A percentile compares a stretch with the other conserved stretches of the same genome.
Evolutionary conservation across 176 grass and related monocot species (phyloP).

Genomic region (Rhynchospora pubera): DNA sequence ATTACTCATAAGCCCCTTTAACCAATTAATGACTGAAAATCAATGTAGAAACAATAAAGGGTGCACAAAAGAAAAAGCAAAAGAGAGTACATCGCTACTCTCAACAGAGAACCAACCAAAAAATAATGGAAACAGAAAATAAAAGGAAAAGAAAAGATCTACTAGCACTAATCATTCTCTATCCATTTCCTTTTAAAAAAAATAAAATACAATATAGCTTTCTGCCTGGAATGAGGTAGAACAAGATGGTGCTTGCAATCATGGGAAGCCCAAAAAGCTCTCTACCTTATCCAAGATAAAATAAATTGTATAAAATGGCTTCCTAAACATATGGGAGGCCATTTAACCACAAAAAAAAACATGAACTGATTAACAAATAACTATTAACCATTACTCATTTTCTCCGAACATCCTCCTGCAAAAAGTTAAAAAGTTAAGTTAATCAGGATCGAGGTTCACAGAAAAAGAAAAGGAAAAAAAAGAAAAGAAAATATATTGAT

Average conservation of each 20-base stretch:
- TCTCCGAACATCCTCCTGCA: conserved; percentile 19
- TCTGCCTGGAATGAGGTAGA: neutral
- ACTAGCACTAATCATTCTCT: neutral
- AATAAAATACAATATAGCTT: neutral
- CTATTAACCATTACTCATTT: neutral
- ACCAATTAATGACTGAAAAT: neutral
- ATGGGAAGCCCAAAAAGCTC: neutral
- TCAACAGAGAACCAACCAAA: neutral
- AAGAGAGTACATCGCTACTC: neutral
- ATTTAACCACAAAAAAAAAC: neutral
- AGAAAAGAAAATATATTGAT: neutral
- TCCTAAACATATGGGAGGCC: neutral
- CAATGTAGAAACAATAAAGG: neutral
- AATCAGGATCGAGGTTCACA: neutral
- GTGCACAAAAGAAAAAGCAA: neutral
- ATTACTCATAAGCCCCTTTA: neutral
- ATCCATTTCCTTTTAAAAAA: neutral
- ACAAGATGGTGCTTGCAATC: neutral
- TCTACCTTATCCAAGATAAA: neutral
- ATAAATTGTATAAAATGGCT: neutral
- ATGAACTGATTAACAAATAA: neutral
- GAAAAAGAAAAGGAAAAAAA: too few species aligned
- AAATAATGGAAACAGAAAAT: neutral
- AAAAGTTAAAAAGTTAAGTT: neutral
- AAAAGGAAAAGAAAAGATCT: neutral